Base-by-base conservation (phyloP, 2,329 filamentous ascomycete species). In the Calycina marina region DNA sequence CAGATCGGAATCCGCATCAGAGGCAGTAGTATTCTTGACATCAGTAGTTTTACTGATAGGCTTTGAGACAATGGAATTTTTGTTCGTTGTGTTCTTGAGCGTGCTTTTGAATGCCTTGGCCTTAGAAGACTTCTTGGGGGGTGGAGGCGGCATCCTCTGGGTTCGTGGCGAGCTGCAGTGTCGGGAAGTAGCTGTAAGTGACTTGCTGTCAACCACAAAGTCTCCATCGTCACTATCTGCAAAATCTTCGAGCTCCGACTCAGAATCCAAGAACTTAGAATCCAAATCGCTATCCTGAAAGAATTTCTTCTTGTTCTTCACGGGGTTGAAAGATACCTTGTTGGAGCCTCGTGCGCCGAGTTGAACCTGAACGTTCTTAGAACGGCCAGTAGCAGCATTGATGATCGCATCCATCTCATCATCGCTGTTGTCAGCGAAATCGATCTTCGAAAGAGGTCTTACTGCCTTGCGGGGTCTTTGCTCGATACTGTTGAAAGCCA, bases 401-500 rank as follows among this genome's bases (percentile, higher is more conserved):
- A 28, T 5, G 8, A 25, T 16, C 14, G 43, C 32, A 24, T 46
- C 27, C 31, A 34, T 40, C 22, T 38, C 26, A 28, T 32, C 34
- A 22, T 40, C 18, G 31, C 37, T 32, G 32, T 30, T 30, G n/a
- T 30, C 13, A 35, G 35, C 26, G 17, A 36, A 40, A 22, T 32
- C 40, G 33, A 18, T 34, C 37, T 16, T 40, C 11, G 39, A 39
- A 6, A 28, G 12, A 14, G 36, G 25, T 13, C 38, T 39, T 17
- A 35, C 39, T 6, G 28, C 15, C 4, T 38, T 42, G 22, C 45
- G 45, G 6, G 43, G 29, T 14, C 36, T 39, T 35, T 41, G 38
- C 18, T 39, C 31, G 15, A 30, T 14, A 6, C 14, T 8, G 57
- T 25, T 40, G 57, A 45, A 61, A 60, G 8, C 29, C 35, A 46